Evolutionary conservation across 352 stramenopile genomes (phyloP).

Genomic region (Phytopythium litorale): DNA sequence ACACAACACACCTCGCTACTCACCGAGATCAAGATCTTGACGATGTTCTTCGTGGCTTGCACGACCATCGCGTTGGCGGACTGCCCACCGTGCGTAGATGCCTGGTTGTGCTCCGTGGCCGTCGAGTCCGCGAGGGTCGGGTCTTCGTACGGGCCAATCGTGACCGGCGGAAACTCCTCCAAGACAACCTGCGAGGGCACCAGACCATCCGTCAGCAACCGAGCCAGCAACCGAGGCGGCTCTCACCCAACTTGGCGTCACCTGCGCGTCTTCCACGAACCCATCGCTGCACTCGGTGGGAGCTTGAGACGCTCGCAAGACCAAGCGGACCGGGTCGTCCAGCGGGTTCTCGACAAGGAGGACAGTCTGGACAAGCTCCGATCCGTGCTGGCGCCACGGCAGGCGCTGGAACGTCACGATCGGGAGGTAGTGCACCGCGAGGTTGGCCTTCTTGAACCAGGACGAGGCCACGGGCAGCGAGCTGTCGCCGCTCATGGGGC

Average conservation of each 20-base stretch:
- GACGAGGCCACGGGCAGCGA: constrained; percentile 71
- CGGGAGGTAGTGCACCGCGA: constrained; percentile 72
- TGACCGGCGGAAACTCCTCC: constrained; percentile 55
- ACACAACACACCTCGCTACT: neutral
- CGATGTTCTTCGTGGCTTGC: constrained; percentile 41
- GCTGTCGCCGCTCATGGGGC: constrained; percentile 85
- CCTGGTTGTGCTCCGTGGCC: constrained; percentile 22
- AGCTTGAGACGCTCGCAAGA: constrained; percentile 22
- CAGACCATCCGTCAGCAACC: neutral
- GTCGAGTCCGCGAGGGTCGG: constrained; percentile 76
- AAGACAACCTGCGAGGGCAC: constrained; percentile 26
- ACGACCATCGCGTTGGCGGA: constrained; percentile 52
- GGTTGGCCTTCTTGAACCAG: constrained; percentile 87
- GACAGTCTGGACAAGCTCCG: constrained; percentile 34
- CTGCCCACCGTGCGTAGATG: constrained; percentile 9
- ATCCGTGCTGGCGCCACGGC: constrained; percentile 22
- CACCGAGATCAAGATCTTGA: constrained; percentile 53
- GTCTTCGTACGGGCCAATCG: constrained; percentile 79
- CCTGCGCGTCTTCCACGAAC: constrained; percentile 22
- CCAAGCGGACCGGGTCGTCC: constrained; percentile 66
- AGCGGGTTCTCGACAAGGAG: constrained; percentile 82
- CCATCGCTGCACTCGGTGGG: constrained; percentile 2
- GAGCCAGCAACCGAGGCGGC: constrained; percentile 2
- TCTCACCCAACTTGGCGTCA: constrained; percentile 2
- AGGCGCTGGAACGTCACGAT: constrained; percentile 69